Evolutionary conservation across 2,329 filamentous ascomycete species (phyloP).

Genomic region (Ophiocordyceps unilateralis): DNA sequence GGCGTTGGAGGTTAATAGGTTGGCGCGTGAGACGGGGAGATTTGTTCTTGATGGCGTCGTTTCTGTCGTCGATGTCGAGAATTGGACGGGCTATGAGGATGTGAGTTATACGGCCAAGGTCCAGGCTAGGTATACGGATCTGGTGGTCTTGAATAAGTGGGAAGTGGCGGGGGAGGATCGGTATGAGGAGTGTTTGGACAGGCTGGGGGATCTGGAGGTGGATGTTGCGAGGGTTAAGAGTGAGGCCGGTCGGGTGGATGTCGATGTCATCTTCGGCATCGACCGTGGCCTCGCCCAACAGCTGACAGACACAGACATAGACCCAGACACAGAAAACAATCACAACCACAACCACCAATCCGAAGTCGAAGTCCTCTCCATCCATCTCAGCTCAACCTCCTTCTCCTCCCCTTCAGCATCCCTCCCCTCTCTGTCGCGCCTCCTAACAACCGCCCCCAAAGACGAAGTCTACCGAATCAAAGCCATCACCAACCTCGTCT

Average conservation of each 20-base stretch:
- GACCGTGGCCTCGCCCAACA: conserved; percentile 59
- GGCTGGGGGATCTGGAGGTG: conserved; percentile 64
- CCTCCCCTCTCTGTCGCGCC: conserved; percentile 41
- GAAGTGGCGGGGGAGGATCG: conserved; percentile 55
- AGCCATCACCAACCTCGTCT: conserved; percentile 35
- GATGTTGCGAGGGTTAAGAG: conserved; percentile 76
- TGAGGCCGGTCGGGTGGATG: conserved; percentile 59
- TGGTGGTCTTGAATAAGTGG: conserved; percentile 91
- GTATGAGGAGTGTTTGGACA: conserved; percentile 63
- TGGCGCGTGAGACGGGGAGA: conserved; percentile 47
- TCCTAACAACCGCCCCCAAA: conserved; percentile 63
- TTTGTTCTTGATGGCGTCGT: conserved; percentile 78
- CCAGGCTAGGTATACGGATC: conserved; percentile 77
- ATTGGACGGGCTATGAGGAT: conserved; percentile 86
- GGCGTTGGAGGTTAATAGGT: conserved; percentile 74
- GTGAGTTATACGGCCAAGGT: conserved; percentile 77
- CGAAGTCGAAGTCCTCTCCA: conserved; percentile 81
- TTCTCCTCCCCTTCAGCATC: conserved; percentile 46
- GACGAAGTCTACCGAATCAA: conserved; percentile 97
- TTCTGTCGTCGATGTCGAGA: conserved; percentile 84
- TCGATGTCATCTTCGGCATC: conserved; percentile 69
- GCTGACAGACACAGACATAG: conserved; percentile 23
- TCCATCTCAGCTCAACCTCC: conserved; percentile 51
- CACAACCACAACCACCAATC: conserved; percentile 43
- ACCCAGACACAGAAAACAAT: conserved; percentile 6